Evolutionary conservation across 176 grass and related monocot species (phyloP).

Genomic region (Hordeum marinum): DNA sequence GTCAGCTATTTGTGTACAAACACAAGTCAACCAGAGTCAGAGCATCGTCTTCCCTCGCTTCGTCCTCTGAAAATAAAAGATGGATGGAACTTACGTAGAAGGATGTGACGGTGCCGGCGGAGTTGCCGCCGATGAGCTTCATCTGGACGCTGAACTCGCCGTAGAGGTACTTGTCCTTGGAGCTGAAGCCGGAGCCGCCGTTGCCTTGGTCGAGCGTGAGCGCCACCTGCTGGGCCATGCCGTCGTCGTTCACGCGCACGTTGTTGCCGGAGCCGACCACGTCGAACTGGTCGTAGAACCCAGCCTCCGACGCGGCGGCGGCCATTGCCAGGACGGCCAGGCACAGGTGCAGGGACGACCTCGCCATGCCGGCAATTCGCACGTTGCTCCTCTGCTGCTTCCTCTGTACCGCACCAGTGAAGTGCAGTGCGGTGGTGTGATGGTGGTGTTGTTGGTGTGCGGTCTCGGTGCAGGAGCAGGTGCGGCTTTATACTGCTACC

Average conservation of each 20-base stretch:
- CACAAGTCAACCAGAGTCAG: not conserved
- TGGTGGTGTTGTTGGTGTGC: not conserved
- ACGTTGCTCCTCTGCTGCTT: not conserved
- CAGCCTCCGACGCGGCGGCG: not conserved
- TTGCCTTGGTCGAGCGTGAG: not conserved
- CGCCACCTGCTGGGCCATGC: conserved; percentile 3
- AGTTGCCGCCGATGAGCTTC: conserved; percentile 47
- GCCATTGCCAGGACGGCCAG: not conserved
- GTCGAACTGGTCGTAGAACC: conserved; percentile 23
- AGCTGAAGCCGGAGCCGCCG: conserved; percentile 21
- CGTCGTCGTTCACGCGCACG: conserved; percentile 15
- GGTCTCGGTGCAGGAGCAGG: not conserved
- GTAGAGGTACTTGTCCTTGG: conserved; percentile 40
- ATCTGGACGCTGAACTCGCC: conserved; percentile 49
- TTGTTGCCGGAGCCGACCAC: conserved; percentile 3
- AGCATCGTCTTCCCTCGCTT: too few relatives aligned
- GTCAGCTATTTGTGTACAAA: conserved; percentile 1
- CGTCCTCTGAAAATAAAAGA: not conserved
- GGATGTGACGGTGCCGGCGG: conserved; percentile 46
- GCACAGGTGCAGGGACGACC: not conserved
- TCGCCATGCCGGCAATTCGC: conserved; percentile 1
- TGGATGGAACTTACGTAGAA: conserved; percentile 18
- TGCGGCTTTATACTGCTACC: not conserved
- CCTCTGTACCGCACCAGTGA: not conserved
- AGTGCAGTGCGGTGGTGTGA: not conserved